These are phyloP conservation scores for Echeveria elegans DNA, from an alignment of 164 flowering plant genomes.

Conservation along the genomic window DNA sequence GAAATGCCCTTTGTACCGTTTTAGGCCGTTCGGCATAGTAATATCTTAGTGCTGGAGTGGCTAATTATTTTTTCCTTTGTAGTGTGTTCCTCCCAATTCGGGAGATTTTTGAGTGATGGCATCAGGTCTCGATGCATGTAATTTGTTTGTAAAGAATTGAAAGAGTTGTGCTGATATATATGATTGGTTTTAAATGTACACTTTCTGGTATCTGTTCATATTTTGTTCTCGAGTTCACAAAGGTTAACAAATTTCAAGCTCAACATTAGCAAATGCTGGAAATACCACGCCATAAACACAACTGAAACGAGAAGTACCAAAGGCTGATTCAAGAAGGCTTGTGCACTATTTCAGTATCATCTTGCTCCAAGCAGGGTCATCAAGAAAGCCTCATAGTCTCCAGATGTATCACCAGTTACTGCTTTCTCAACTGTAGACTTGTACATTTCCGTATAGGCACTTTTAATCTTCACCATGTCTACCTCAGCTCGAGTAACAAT, in stretches of 20 bases:
- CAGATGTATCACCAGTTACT: conserved; percentile 71
- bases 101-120: not conserved
- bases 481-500: conserved; percentile 65
- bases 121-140: not conserved
- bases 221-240: no score
- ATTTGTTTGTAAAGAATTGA: not conserved
- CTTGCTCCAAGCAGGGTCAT: conserved; percentile 63
- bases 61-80: not conserved
- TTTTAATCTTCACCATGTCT: conserved; percentile 54
- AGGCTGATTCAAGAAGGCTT: no score
- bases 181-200: no score
- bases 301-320: not conserved
- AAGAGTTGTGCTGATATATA: not conserved
- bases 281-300: not conserved
- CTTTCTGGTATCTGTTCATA: no score
- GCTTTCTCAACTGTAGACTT: conserved; percentile 47
- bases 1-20: no score
- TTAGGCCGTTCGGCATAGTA: not conserved
- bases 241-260: no score
- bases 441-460: conserved; percentile 31
- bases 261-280: not conserved
- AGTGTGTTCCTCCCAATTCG: not conserved
- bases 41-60: not conserved
- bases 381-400: conserved; percentile 60
- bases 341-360: not conserved